phyloP scores from a whole-genome alignment of 1,139 yeast genomes.

The Yamadazyma blattariae region DNA sequence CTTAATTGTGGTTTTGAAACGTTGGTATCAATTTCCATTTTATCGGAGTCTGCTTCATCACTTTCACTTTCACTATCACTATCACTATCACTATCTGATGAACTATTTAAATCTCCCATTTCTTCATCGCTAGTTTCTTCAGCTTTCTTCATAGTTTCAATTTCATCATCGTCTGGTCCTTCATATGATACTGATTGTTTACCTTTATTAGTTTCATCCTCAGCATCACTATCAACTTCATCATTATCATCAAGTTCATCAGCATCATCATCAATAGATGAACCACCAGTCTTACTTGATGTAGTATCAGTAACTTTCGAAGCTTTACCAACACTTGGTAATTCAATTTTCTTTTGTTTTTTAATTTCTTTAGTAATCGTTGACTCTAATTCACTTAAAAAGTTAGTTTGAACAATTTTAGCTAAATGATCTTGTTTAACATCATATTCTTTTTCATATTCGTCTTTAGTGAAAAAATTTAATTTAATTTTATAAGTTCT shows the following conservation, averaged over 20 bases:
- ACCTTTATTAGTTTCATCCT: slow-evolving; percentile 47
- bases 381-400: slow-evolving; percentile 68
- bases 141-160: slow-evolving; percentile 82
- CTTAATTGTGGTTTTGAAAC: slow-evolving; percentile 30
- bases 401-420: slow-evolving; percentile 58
- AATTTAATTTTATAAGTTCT: slow-evolving; percentile 76
- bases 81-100: slow-evolving; percentile 21
- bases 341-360: slow-evolving; percentile 65
- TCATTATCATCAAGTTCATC: slow-evolving; percentile 58
- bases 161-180: slow-evolving; percentile 91
- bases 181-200: slow-evolving; percentile 92
- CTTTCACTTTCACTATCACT: slow-evolving; percentile 20
- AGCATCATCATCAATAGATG: slow-evolving; percentile 20
- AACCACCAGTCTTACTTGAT: slow-evolving; percentile 24
- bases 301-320: slow-evolving; percentile 49
- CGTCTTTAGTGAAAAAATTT: slow-evolving; percentile 71
- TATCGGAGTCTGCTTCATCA: slow-evolving; percentile 13
- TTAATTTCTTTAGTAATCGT: slow-evolving; percentile 78
- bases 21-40: slow-evolving; percentile 20
- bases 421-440: slow-evolving; percentile 79
- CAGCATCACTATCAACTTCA: slow-evolving; percentile 6
- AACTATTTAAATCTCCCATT: slow-evolving; percentile 21
- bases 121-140: slow-evolving; percentile 71
- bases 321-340: slow-evolving; percentile 73
- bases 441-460: slow-evolving; percentile 87